A percentile compares a stretch with the other conserved stretches of the same genome.
Conservation (phyloP, 306 rosid species). For the Quercus cerris region DNA sequence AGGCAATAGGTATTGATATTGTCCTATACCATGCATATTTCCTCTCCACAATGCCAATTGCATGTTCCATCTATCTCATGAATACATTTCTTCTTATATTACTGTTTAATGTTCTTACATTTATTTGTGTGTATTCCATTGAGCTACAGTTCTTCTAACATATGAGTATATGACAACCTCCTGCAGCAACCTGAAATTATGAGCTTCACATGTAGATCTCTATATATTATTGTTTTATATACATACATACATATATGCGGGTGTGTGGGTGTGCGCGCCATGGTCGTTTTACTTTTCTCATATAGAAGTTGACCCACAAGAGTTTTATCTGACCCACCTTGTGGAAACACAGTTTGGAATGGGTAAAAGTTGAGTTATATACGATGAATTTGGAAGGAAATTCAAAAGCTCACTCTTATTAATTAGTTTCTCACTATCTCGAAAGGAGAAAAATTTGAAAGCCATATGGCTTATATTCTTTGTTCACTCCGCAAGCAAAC, state of each 20-base stretch:
- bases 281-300: background rate
- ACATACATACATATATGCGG: background rate
- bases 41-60: background rate
- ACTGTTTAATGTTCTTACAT: background rate
- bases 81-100: background rate
- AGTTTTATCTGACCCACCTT: slow-evolving; percentile 16
- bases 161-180: background rate
- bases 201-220: slow-evolving; percentile 35
- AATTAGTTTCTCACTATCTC: background rate
- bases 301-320: slow-evolving; percentile 15
- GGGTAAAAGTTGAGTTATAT: background rate
- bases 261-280: too few species aligned
- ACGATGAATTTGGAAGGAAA: slow-evolving; percentile 20
- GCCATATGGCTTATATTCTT: background rate
- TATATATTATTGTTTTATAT: background rate
- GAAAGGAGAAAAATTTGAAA: too few species aligned
- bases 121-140: background rate
- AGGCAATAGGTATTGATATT: background rate
- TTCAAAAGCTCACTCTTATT: background rate
- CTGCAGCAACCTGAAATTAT: slow-evolving; percentile 19
- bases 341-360: slow-evolving; percentile 14
- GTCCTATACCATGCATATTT: background rate
- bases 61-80: background rate
- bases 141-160: background rate
- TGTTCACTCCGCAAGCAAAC: slow-evolving; percentile 1